phyloP scores from a whole-genome alignment of 2,329 filamentous ascomycete species.

The Akanthomyces lecanii region DNA sequence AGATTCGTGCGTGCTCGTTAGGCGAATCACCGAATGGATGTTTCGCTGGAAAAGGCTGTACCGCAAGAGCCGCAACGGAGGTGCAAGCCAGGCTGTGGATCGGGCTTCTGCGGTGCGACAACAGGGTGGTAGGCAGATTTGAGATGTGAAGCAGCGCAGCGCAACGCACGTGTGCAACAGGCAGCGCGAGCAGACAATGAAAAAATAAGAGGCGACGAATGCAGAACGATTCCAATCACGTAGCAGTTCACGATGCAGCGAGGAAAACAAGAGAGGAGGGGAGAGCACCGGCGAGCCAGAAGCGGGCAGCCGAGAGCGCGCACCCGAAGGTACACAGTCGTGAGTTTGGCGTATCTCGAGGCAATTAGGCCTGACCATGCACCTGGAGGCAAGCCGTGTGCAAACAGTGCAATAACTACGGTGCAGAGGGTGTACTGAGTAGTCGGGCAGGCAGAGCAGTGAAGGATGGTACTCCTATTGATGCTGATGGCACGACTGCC shows the following conservation, averaged over 20 bases:
- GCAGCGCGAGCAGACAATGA: neutral
- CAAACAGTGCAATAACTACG: neutral
- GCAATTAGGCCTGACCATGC: neutral
- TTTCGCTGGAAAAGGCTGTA: too few species aligned
- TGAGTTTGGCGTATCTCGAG: neutral
- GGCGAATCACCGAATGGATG: too few species aligned
- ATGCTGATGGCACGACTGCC: neutral
- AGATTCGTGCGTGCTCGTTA: too few species aligned
- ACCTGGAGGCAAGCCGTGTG: neutral
- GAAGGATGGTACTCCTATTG: neutral
- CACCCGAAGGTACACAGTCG: neutral
- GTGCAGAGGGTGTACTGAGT: neutral
- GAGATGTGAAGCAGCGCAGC: slow-evolving; percentile 2
- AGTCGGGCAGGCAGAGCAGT: neutral
- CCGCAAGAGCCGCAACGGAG: neutral
- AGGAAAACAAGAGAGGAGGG: neutral
- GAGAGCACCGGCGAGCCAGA: neutral
- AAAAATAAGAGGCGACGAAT: neutral
- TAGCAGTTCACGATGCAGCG: neutral
- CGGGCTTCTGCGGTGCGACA: neutral
- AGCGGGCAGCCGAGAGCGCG: neutral
- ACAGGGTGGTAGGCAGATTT: neutral
- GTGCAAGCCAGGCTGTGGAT: neutral
- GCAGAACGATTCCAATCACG: neutral
- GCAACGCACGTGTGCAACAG: neutral